Conservation (phyloP, 164 flowering plant species). For the Vitis vinifera region ASM3070453v1 NC_081814.1:3072501-3073000, state of each 20-base stretch:
- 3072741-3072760: slow-evolving; percentile 53
- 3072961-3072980: slow-evolving; percentile 94
- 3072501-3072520: too few relatives aligned
- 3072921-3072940: slow-evolving; percentile 83
- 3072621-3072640: background rate
- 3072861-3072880: slow-evolving; percentile 90
- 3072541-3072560: background rate
- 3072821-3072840: slow-evolving; percentile 71
- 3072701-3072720: background rate
- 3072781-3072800: slow-evolving; percentile 72
- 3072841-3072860: slow-evolving; percentile 80
- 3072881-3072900: slow-evolving; percentile 81
- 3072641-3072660: background rate
- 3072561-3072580: background rate
- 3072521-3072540: background rate
- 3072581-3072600: background rate
- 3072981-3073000: slow-evolving; percentile 87
- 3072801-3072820: slow-evolving; percentile 46
- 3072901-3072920: slow-evolving; percentile 87
- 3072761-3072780: slow-evolving; percentile 94
- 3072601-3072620: background rate
- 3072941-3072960: slow-evolving; percentile 94
- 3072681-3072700: background rate
- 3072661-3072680: background rate
- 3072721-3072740: background rate